Base-by-base conservation (phyloP, 1,139 yeast genomes). In the Pichia terricola region DNA sequence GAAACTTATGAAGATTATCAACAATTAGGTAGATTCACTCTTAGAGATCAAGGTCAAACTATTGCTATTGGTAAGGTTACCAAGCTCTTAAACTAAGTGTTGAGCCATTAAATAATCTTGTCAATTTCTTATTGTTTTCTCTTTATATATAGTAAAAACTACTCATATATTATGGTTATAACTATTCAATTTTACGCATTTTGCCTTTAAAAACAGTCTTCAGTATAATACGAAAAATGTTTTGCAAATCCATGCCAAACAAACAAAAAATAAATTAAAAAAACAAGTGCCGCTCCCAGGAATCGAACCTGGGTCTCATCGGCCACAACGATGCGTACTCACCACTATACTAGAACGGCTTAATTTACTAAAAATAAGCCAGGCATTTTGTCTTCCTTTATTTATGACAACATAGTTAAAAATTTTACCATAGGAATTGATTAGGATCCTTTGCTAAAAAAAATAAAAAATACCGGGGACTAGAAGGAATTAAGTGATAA, bases 21-120 rank as follows among this genome's bases (percentile, higher is more conserved):
- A 54, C 97, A 91, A 69, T 76, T 91, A 59, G 99, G 98, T 63
- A 82, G 99, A 68, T 91, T 91, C 65, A 91, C 98, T 35, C 77
- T 91, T 66, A 87, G 99, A 74, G 98, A 91, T 67, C 97, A 91
- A 70, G 98, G 98, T 63, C 79, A 80, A 52, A 91, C 98, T 45
- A 88, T 91, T 67, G 99, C 98, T 53, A 94, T 91, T 67, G 99
- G 99, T 68, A 89, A 89, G 70, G 87, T 91, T 59, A 80, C 87
- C 47, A 83, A 82, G 66, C 69, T 83, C 54, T 71, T 82, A 55
- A 49, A 50, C 26, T 50, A 37, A 39, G 9, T 10, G 33, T 30
- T 16, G 22, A 16, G 22, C 22, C 22, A 16, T 16, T 16, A 16
- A 16, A 16, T 16, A 35, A 35, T 16, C 22, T 16, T 16, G 22